Evolutionary conservation across 495 filamentous ascomycete species (phyloP).

Genomic region (Pseudoneurospora amorphoporcata): DNA sequence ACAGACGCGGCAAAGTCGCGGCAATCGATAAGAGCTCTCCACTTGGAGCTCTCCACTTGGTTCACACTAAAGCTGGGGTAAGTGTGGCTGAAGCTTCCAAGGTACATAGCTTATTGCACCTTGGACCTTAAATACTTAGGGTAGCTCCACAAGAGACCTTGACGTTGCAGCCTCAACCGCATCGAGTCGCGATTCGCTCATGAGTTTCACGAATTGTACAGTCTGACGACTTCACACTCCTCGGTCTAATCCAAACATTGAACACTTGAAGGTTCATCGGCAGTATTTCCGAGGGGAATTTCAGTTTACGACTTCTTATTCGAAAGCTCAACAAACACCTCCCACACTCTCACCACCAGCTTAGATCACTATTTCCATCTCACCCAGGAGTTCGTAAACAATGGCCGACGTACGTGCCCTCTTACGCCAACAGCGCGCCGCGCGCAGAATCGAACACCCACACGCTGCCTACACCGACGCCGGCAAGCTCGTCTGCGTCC

Average conservation of each 20-base stretch:
- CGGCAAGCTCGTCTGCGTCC: slow-evolving; percentile 48
- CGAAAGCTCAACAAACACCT: not conserved
- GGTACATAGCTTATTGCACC: not conserved
- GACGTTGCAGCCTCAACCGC: not conserved
- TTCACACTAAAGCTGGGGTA: not conserved
- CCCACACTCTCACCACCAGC: not conserved
- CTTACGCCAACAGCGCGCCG: slow-evolving; percentile 69
- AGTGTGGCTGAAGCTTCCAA: not conserved
- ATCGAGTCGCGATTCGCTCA: not conserved
- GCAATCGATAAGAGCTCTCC: not conserved
- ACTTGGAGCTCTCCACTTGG: not conserved
- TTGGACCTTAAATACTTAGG: not conserved
- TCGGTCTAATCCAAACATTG: not conserved
- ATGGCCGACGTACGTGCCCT: slow-evolving; percentile 84
- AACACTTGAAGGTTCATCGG: not conserved
- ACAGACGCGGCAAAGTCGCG: not conserved
- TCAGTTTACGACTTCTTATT: too few relatives aligned
- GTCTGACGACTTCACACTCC: not conserved
- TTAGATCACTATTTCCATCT: not conserved
- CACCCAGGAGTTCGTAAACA: not conserved
- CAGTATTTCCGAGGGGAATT: not conserved
- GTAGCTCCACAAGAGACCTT: not conserved
- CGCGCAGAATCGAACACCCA: slow-evolving; percentile 60
- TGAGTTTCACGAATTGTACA: not conserved
- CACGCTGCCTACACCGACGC: slow-evolving; percentile 50